phyloP scores from a whole-genome alignment of 371 early-diverging fungal species.

The Circinella umbellata region DNA sequence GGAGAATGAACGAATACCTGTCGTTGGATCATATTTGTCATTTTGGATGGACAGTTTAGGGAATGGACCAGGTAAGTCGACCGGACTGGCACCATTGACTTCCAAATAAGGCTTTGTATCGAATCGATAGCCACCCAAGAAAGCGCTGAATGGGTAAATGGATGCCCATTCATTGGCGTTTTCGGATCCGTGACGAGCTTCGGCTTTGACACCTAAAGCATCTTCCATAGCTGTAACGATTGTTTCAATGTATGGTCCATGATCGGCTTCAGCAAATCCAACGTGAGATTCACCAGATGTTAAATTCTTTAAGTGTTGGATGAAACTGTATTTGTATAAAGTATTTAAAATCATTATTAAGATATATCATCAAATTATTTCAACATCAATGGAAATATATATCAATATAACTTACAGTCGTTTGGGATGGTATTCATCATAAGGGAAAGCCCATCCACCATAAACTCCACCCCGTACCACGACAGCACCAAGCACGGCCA shows the following conservation, averaged over 20 bases:
- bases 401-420: slow-evolving; percentile 33
- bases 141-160: slow-evolving; percentile 73
- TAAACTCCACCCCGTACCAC: slow-evolving; percentile 34
- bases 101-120: slow-evolving; percentile 59
- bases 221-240: slow-evolving; percentile 51
- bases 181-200: slow-evolving; percentile 30
- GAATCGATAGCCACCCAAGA: slow-evolving; percentile 67
- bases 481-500: slow-evolving; percentile 46
- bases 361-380: too few relatives aligned
- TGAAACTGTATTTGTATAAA: slow-evolving; percentile 36
- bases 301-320: slow-evolving; percentile 68
- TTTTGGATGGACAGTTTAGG: slow-evolving; percentile 51
- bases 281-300: slow-evolving; percentile 65
- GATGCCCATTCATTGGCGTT: slow-evolving; percentile 66
- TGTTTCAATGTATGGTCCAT: slow-evolving; percentile 57
- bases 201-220: slow-evolving; percentile 40
- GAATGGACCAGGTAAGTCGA: slow-evolving; percentile 41
- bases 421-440: slow-evolving; percentile 73
- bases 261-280: slow-evolving; percentile 68
- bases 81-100: slow-evolving; percentile 19
- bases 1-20: slow-evolving; percentile 58
- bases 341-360: too few relatives aligned
- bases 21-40: slow-evolving; percentile 52
- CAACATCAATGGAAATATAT: too few relatives aligned
- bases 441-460: slow-evolving; percentile 56